phyloP scores from a whole-genome alignment of 2,329 filamentous ascomycete species.

The Graphium sp. region DNA sequence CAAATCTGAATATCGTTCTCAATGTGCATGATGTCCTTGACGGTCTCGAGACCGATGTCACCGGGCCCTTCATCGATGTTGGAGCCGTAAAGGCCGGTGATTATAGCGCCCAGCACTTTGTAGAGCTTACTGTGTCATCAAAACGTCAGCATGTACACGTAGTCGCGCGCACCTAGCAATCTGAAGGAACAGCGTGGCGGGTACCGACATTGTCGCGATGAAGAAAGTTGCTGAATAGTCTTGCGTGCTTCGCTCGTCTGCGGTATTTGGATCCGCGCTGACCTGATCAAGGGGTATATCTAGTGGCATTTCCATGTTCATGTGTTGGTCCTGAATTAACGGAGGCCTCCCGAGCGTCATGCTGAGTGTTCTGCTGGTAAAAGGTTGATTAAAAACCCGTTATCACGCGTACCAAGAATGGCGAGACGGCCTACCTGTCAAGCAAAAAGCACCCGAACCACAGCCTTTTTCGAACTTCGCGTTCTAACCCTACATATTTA shows the following conservation, averaged over 20 bases:
- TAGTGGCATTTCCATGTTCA: conserved; percentile 19
- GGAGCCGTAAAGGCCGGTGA: neutral
- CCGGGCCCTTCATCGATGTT: conserved; percentile 19
- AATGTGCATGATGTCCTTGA: conserved; percentile 17
- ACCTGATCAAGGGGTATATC: conserved; percentile 3
- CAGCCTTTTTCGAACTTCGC: conserved; percentile 23
- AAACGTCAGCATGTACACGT: neutral
- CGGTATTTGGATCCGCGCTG: conserved; percentile 4
- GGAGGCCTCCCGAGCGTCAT: conserved; percentile 32
- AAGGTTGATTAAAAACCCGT: too few species aligned
- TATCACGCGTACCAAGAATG: neutral
- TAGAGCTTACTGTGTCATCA: neutral
- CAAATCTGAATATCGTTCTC: conserved; percentile 20
- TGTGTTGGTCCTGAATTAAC: conserved; percentile 23
- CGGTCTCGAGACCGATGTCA: conserved; percentile 10
- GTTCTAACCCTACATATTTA: conserved; percentile 18
- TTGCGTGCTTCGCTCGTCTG: too few species aligned
- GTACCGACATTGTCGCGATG: conserved; percentile 15
- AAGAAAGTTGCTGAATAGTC: too few species aligned
- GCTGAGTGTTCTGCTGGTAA: conserved; percentile 23
- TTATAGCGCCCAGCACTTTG: neutral
- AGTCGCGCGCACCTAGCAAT: too few species aligned
- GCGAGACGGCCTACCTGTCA: conserved; percentile 16
- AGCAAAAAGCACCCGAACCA: conserved; percentile 31
- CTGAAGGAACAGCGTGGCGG: too few species aligned